Base-by-base conservation (phyloP, 2,329 filamentous ascomycete species). In the Cladorrhinum sp. region DNA sequence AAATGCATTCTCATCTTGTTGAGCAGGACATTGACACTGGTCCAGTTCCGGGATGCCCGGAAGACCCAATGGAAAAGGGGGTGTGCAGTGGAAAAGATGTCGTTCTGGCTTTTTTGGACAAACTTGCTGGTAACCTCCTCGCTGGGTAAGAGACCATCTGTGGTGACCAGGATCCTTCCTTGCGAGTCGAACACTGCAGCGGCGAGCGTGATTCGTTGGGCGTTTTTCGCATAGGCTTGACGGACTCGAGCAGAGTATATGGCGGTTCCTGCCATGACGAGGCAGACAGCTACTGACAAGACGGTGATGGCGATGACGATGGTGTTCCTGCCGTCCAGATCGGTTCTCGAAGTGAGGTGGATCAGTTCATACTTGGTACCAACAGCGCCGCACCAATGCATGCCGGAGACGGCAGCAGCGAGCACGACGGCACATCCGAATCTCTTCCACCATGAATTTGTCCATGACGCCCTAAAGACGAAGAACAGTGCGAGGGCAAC, bases 1-100 rank as follows among this genome's bases (percentile, higher is more conserved):
- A 96, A 74, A 66, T 95, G 90, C 42, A 80, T 80, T 58, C 82
- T 82, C 88, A 96, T 96, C 48, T 83, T 83, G 6, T 84, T 83
- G 23, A 96, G 79, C 4, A 95, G 78, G 50, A 86, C 83, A 58
- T 80, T 80, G 24, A 96, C 81, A 46, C 85, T 82, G 7, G 76
- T 71, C 92, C 92, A 96, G 72, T 92, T 89, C 61, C 87, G 83
- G 6, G 90, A 91, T 2, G 91, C 90, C 60, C 90, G 85, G 71
- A 90, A 96, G 69, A 95, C 88, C 92, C 92, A 96, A 55, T 92
- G 86, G 73, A 95, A 96, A 1, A 93, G 85, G 0, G 90, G 85
- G 70, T 96, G 91, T 0, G 85, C 84, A 23, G 86, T 86, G 59
- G 86, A 86, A 69, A 96, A 93, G 14, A 87, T 84, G 62, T 96